phyloP scores from a whole-genome alignment of 139 green algal genomes.

The Closterium sp. region DNA sequence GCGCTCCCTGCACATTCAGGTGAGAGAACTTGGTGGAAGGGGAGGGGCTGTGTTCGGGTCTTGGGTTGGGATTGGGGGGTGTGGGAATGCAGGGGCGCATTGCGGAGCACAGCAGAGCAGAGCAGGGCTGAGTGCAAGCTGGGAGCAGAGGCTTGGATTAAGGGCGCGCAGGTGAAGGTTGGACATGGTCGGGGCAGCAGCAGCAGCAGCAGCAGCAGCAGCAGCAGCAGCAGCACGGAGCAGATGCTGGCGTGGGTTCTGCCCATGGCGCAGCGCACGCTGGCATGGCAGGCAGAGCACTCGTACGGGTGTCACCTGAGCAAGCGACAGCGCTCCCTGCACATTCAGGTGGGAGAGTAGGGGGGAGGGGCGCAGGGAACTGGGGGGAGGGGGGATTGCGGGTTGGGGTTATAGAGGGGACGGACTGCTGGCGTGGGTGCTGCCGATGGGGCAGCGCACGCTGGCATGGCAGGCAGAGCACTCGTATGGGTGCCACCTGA shows the following conservation, averaged over 20 bases:
- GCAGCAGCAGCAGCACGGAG: neutral
- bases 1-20: neutral
- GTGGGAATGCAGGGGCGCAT: too few species aligned
- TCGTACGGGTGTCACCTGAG: neutral
- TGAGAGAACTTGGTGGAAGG: neutral
- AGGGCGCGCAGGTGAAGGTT: too few species aligned
- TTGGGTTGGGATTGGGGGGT: neutral
- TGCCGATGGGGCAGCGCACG: neutral
- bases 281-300: slow-evolving; percentile 1
- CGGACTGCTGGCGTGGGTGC: neutral
- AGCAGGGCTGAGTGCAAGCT: too few species aligned
- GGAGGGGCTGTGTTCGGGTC: neutral
- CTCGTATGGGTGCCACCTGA: neutral
- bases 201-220: too few species aligned
- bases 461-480: neutral
- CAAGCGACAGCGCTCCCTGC: neutral
- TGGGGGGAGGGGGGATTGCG: too few species aligned
- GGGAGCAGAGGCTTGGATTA: too few species aligned
- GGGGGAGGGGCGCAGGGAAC: too few species aligned
- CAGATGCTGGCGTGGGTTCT: slow-evolving; percentile 1
- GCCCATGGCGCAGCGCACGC: slow-evolving; percentile 8
- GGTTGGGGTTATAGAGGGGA: too few species aligned
- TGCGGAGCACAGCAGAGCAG: too few species aligned
- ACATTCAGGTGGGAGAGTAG: neutral
- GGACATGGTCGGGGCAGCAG: too few species aligned